These are phyloP conservation scores for Hypoxylon sp. DNA, from an alignment of 2,329 filamentous ascomycete species.

Conservation along the genomic window DNA sequence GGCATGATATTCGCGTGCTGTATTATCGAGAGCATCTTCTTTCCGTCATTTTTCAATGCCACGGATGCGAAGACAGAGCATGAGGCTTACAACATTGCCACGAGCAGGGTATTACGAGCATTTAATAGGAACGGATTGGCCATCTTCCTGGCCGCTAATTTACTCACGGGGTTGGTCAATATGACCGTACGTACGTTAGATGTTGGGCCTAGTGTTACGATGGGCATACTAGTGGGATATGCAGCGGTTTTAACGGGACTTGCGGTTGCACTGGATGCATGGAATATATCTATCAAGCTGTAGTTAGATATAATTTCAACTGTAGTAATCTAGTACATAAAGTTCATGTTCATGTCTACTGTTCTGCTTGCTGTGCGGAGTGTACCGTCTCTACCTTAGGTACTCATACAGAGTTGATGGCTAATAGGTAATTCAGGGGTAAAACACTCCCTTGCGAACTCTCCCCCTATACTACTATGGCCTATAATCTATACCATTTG, in stretches of 20 bases:
- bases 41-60: constrained; percentile 74
- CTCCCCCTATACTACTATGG: no score
- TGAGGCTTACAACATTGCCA: constrained; percentile 72
- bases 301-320: constrained; percentile 50
- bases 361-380: no score
- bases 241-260: constrained; percentile 70
- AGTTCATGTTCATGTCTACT: no score
- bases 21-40: constrained; percentile 78
- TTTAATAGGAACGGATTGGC: constrained; percentile 90
- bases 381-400: no score
- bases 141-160: constrained; percentile 86
- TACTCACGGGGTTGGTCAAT: constrained; percentile 90
- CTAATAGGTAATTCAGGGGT: no score
- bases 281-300: constrained; percentile 75
- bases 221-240: constrained; percentile 80
- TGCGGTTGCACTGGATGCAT: constrained; percentile 72
- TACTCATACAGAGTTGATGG: no score
- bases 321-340: no score
- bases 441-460: no score
- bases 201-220: constrained; percentile 68
- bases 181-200: constrained; percentile 85
- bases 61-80: constrained; percentile 64
- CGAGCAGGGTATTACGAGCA: constrained; percentile 80
- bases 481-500: no score
- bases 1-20: constrained; percentile 83